These are phyloP conservation scores for Vairimorpha apis DNA, from an alignment of 371 early-diverging fungal genomes.

Conservation along the genomic window DNA sequence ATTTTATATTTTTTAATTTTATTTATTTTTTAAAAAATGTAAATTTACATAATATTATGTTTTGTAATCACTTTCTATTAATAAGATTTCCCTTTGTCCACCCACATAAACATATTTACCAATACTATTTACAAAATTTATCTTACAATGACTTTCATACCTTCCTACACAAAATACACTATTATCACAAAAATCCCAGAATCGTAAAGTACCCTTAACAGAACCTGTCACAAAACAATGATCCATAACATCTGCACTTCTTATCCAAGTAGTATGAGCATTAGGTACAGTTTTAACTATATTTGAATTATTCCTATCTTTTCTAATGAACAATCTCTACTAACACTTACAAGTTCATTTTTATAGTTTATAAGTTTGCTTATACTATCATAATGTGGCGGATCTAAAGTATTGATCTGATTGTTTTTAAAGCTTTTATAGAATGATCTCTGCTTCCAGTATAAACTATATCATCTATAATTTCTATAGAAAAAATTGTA, in stretches of 20 bases:
- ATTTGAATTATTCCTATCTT: slow-evolving; percentile 20
- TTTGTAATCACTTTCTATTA: too few relatives aligned
- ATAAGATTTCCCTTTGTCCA: too few relatives aligned
- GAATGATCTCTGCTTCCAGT: slow-evolving; percentile 50
- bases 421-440: slow-evolving; percentile 5
- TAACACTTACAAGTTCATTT: slow-evolving; percentile 17
- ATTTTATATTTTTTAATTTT: too few relatives aligned
- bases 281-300: slow-evolving; percentile 47
- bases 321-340: slow-evolving; percentile 50
- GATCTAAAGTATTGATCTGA: background rate
- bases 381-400: slow-evolving; percentile 52
- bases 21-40: too few relatives aligned
- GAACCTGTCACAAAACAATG: slow-evolving; percentile 46
- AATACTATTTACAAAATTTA: slow-evolving; percentile 18
- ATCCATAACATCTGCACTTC: slow-evolving; percentile 4
- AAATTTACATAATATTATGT: too few relatives aligned
- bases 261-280: slow-evolving; percentile 54
- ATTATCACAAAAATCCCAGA: slow-evolving; percentile 47
- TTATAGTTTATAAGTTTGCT: slow-evolving; percentile 25
- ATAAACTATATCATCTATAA: slow-evolving; percentile 7
- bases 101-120: slow-evolving; percentile 34
- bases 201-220: slow-evolving; percentile 38
- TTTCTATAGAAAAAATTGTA: slow-evolving; percentile 42
- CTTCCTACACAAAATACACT: slow-evolving; percentile 32
- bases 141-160: slow-evolving; percentile 1